These are phyloP conservation scores for Hypoxylon intermedium DNA, from an alignment of 495 filamentous ascomycete species.

Conservation along the genomic window DNA sequence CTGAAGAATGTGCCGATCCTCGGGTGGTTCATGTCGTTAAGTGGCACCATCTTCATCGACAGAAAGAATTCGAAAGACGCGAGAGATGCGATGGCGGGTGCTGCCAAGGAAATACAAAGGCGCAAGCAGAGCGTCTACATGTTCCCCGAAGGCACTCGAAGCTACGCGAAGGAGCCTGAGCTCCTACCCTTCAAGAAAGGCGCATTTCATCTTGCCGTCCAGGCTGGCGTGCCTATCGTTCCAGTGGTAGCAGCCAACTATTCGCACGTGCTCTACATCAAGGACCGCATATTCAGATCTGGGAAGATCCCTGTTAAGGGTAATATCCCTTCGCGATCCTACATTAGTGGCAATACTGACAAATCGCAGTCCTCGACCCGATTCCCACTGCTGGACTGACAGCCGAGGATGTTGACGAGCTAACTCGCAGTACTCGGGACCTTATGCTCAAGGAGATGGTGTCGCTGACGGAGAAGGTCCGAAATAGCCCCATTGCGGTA, in stretches of 20 bases:
- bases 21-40: constrained; percentile 95
- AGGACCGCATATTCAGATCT: constrained; percentile 70
- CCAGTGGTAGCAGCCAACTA: constrained; percentile 90
- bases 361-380: constrained; percentile 73
- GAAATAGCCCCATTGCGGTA: constrained; percentile 42
- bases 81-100: constrained; percentile 83
- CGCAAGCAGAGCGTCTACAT: constrained; percentile 89
- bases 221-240: constrained; percentile 91
- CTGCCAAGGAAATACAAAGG: constrained; percentile 76
- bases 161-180: constrained; percentile 79
- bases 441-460: constrained; percentile 81
- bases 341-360: constrained; percentile 10
- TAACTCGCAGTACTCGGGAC: constrained; percentile 73
- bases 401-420: constrained; percentile 78
- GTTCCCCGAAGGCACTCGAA: constrained; percentile 92
- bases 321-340: constrained; percentile 39
- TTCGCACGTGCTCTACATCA: constrained; percentile 76
- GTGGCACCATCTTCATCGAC: constrained; percentile 93
- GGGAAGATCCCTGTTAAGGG: constrained; percentile 84
- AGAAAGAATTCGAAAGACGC: constrained; percentile 80
- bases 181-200: constrained; percentile 97
- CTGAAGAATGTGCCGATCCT: constrained; percentile 83
- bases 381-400: constrained; percentile 82
- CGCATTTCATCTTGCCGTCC: constrained; percentile 93
- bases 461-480: constrained; percentile 60